Base-by-base conservation (phyloP, 2,329 filamentous ascomycete species). In the Emericellopsis cladophorae region DNA sequence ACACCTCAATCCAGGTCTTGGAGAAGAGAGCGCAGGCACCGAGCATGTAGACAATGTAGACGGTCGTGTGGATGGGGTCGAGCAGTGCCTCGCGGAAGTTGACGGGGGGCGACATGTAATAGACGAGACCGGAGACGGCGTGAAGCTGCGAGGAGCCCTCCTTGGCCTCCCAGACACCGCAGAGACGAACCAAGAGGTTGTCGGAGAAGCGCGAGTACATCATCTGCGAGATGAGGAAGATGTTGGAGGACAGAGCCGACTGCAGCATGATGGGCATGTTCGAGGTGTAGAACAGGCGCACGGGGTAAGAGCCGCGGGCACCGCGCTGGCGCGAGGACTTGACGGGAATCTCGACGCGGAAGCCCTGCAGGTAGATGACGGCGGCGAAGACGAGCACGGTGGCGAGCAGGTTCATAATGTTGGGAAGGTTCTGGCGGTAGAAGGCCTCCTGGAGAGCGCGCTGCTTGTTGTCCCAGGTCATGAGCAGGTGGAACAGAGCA, bases 221-320 rank as follows among this genome's bases (percentile, higher is more conserved):
- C 89, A 96, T 96, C 75, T 98, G 92, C 62, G 84, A 92, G 70
- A 98, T 88, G 49, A 98, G 74, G 81, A 98, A 98, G 68, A 98
- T 79, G 76, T 98, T 98, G 75, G 90, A 95, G 51, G 87, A 95
- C 52, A 98, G 79, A 53, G 92, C 92, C 37, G 90, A 96, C 74
- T 98, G 93, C 64, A 98, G 77, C 92, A 98, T 98, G 70, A 98
- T 98, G 60, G 92, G 92, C 93, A 98, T 98, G 83, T 98, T 98
- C 64, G 89, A 95, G 61, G 92, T 98, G 74, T 98, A 98, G 80
- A 98, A 98, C 45, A 98, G 85, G 59, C 93, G 90, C 64, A 98
- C 80, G 56, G 92, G 92, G 78, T 96, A 98, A 33, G 89, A 94
- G 58, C 90, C 93, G 57, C 92, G 90, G 62, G 94, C 92, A 66